These are phyloP conservation scores for Suillus placidus DNA, from an alignment of 768 basidiomycete species.

Conservation along the genomic window DNA sequence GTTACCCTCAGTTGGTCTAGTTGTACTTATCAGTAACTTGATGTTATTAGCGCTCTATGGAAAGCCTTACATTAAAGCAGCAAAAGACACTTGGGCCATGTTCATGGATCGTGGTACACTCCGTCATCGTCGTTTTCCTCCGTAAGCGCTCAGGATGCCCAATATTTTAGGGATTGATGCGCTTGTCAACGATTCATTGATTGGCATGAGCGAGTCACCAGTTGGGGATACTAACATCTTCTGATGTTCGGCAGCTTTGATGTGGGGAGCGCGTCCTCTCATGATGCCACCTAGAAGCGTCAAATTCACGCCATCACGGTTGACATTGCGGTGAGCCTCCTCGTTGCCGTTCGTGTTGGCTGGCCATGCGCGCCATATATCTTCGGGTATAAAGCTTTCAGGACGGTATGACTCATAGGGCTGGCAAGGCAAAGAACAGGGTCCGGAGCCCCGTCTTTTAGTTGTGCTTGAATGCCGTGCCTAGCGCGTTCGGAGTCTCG, in stretches of 20 bases:
- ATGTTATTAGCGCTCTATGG: constrained; percentile 68
- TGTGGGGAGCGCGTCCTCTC: no score
- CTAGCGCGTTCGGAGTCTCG: no score
- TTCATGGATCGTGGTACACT: constrained; percentile 66
- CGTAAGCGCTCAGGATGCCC: neutral
- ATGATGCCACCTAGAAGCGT: no score
- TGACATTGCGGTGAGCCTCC: no score
- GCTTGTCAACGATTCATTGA: constrained; percentile 80
- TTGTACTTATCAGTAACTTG: neutral
- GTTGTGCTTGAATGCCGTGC: no score
- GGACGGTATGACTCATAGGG: no score
- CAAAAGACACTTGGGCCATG: constrained; percentile 82
- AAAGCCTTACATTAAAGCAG: constrained; percentile 78
- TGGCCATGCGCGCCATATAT: no score
- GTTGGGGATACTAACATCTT: constrained; percentile 6
- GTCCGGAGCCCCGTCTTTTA: no score
- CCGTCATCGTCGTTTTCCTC: neutral
- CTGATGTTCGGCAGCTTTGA: constrained; percentile 50
- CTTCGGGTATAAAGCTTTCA: no score
- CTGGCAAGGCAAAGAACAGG: no score
- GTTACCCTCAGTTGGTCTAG: constrained; percentile 12
- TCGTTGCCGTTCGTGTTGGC: no score
- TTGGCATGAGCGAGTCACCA: constrained; percentile 64
- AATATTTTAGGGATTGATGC: constrained; percentile 58
- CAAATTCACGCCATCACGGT: no score